Percentiles rank a stretch among this genome's conserved stretches.
phyloP scores from a whole-genome alignment of 768 basidiomycete species.

The Russula brevipes region DNA sequence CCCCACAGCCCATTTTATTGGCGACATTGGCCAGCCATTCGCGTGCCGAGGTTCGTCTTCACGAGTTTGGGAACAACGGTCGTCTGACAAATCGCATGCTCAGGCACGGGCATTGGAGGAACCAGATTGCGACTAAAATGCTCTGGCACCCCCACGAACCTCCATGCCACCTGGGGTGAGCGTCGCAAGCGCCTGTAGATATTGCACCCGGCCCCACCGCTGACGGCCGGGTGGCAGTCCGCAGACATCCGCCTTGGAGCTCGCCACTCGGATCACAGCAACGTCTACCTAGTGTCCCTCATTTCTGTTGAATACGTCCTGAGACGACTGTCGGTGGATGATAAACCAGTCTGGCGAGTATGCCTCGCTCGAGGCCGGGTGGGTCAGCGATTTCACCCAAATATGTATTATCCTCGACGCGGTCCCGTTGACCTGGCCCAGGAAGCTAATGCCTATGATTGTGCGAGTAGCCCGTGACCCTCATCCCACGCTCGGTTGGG shows the following conservation, averaged over 20 bases:
- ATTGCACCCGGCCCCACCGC: no score
- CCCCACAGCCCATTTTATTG: constrained; percentile 34
- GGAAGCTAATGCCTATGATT: constrained; percentile 25
- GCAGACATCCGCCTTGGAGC: constrained; percentile 35
- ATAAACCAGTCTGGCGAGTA: constrained; percentile 29
- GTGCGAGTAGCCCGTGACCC: background rate
- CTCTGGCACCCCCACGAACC: constrained; percentile 41
- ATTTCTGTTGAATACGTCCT: background rate
- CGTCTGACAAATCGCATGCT: background rate
- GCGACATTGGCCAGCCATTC: constrained; percentile 48
- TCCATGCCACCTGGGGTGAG: constrained; percentile 34
- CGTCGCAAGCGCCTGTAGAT: no score
- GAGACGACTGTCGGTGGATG: background rate
- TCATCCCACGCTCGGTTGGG: background rate
- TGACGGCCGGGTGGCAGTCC: constrained; percentile 23
- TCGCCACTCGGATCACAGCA: constrained; percentile 41
- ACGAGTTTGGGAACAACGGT: background rate
- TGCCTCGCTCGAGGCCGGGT: constrained; percentile 26
- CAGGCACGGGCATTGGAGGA: constrained; percentile 39
- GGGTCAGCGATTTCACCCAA: constrained; percentile 30
- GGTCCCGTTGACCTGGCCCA: constrained; percentile 28
- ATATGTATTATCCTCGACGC: background rate
- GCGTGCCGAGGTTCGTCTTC: constrained; percentile 35
- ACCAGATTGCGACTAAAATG: constrained; percentile 40
- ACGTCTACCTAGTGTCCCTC: background rate